Conservation (phyloP, 768 basidiomycete species). For the Tylopilus rubrobrunneus region DNA sequence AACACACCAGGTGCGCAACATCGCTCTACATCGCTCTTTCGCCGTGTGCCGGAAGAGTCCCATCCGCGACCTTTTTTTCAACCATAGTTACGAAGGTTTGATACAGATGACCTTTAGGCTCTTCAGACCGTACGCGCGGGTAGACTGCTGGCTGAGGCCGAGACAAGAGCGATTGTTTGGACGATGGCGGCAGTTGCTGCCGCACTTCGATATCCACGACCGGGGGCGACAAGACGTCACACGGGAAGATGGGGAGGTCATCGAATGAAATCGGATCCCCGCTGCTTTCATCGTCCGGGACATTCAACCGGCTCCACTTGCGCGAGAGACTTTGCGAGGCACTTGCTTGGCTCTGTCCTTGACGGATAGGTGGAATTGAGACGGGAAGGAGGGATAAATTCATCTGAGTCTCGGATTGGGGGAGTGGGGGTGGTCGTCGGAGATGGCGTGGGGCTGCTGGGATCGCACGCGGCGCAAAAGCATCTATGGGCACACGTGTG, state of each 20-base stretch:
- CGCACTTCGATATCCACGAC: slow-evolving; percentile 14
- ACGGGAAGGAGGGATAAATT: slow-evolving; percentile 7
- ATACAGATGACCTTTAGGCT: slow-evolving; percentile 17
- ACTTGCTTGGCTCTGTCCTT: slow-evolving; percentile 10
- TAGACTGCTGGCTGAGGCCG: slow-evolving; percentile 19
- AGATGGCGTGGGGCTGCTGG: slow-evolving; percentile 19
- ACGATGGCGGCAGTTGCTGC: neutral
- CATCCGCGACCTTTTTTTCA: slow-evolving; percentile 15
- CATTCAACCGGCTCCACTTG: slow-evolving; percentile 30
- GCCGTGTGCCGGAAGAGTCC: slow-evolving; percentile 9
- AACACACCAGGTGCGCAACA: neutral
- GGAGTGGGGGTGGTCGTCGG: slow-evolving; percentile 15
- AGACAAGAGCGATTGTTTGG: slow-evolving; percentile 14
- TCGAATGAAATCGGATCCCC: slow-evolving; percentile 18
- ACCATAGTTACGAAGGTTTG: slow-evolving; percentile 23
- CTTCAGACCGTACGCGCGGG: slow-evolving; percentile 13
- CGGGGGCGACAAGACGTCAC: neutral
- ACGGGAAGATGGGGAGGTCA: slow-evolving; percentile 12
- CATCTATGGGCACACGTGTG: slow-evolving; percentile 7
- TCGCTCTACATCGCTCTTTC: neutral
- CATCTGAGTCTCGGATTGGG: neutral
- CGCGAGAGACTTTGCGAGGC: slow-evolving; percentile 20
- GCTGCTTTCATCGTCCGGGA: slow-evolving; percentile 19
- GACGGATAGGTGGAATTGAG: slow-evolving; percentile 8
- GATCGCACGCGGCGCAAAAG: slow-evolving; percentile 17